Conservation (phyloP, 352 stramenopile genomes). For the Pythium aphanidermatum region DNA sequence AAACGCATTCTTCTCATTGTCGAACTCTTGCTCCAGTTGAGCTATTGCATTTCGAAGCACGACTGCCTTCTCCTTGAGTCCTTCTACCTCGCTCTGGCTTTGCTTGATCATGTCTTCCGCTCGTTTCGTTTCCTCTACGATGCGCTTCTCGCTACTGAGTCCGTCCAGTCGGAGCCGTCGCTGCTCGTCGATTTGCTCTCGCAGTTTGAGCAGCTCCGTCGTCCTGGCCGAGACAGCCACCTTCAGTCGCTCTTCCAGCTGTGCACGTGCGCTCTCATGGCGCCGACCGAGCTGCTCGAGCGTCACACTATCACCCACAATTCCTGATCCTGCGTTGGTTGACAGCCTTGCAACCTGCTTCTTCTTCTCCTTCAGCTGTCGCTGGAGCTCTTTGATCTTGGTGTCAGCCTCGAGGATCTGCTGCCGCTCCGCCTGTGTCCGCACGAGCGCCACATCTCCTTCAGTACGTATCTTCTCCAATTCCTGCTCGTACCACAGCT, state of each 20-base stretch:
- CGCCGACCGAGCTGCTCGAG: conserved; percentile 28
- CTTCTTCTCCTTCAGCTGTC: conserved; percentile 82
- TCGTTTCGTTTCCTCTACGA: conserved; percentile 31
- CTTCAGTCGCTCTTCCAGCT: conserved; percentile 76
- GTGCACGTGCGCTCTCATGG: conserved; percentile 41
- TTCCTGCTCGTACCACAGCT: conserved; percentile 54
- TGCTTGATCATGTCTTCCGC: conserved; percentile 32
- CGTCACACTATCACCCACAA: conserved; percentile 12
- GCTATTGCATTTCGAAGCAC: conserved; percentile 34
- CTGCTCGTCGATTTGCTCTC: conserved; percentile 36
- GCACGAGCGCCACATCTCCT: conserved; percentile 56
- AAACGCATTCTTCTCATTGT: conserved; percentile 39
- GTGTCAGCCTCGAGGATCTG: conserved; percentile 79
- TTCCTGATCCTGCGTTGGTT: neutral
- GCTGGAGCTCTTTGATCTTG: conserved; percentile 80
- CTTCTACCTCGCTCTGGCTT: conserved; percentile 30
- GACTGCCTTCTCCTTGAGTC: conserved; percentile 30
- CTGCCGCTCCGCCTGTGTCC: conserved; percentile 83
- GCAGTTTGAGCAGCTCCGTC: conserved; percentile 48
- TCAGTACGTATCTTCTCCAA: conserved; percentile 85
- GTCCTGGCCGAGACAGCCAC: conserved; percentile 32
- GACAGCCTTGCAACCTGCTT: conserved; percentile 45
- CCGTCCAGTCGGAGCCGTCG: conserved; percentile 36
- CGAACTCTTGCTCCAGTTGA: conserved; percentile 35
- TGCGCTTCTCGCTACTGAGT: conserved; percentile 30